Conservation (phyloP, 2,329 filamentous ascomycete genomes). For the Zalaria obscura region DNA sequence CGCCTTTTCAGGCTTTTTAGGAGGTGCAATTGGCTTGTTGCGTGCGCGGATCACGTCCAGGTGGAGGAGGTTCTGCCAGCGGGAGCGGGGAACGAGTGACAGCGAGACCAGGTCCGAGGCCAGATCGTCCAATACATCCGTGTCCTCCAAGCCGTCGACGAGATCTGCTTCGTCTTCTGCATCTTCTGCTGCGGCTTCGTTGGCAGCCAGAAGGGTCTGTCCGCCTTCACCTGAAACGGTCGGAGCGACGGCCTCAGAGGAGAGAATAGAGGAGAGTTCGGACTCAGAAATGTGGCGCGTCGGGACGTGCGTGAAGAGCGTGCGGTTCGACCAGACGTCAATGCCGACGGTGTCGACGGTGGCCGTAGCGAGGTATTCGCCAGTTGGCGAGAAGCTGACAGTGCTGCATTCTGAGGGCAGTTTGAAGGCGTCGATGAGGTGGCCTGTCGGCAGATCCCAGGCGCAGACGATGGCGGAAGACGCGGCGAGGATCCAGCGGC, state of each 20-base stretch:
- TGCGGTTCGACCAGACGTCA: slow-evolving; percentile 92
- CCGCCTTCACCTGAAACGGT: slow-evolving; percentile 75
- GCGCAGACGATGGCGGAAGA: slow-evolving; percentile 70
- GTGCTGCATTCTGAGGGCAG: slow-evolving; percentile 67
- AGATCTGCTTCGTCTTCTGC: slow-evolving; percentile 37
- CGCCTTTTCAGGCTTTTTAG: slow-evolving; percentile 83
- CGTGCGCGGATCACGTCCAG: slow-evolving; percentile 80
- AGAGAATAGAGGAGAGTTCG: slow-evolving; percentile 50
- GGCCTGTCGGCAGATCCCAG: slow-evolving; percentile 91
- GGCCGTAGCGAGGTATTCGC: slow-evolving; percentile 87
- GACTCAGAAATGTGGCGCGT: slow-evolving; percentile 72
- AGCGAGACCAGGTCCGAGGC: slow-evolving; percentile 73
- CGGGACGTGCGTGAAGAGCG: slow-evolving; percentile 76
- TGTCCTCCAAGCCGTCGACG: slow-evolving; percentile 37
- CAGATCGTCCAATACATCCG: slow-evolving; percentile 33
- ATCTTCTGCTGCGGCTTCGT: slow-evolving; percentile 39
- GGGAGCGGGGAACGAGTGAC: slow-evolving; percentile 74
- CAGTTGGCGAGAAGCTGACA: slow-evolving; percentile 75
- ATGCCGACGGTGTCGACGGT: slow-evolving; percentile 72
- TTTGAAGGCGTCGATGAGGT: slow-evolving; percentile 84
- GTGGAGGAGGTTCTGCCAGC: slow-evolving; percentile 90
- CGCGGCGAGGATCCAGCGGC: slow-evolving; percentile 82
- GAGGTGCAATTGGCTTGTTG: slow-evolving; percentile 85
- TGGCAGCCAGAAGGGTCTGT: slow-evolving; percentile 60
- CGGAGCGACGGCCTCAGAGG: slow-evolving; percentile 24